phyloP scores from a whole-genome alignment of 371 early-diverging fungal species.

The Mucor irregularis region DNA sequence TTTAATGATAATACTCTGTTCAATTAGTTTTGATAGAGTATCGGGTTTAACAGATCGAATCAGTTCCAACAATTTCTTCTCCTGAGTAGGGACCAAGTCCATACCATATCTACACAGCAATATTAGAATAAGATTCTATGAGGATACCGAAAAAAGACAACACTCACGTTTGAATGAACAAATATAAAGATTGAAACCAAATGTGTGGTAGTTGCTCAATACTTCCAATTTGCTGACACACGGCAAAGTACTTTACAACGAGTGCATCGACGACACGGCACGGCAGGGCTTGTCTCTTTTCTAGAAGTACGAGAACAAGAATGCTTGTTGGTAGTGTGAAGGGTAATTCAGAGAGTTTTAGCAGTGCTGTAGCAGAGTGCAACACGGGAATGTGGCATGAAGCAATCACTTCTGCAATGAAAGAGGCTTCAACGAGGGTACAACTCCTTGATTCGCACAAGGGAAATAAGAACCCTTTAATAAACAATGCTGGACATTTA shows the following conservation, averaged over 20 bases:
- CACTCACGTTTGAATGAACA: slow-evolving; percentile 78
- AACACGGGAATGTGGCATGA: slow-evolving; percentile 71
- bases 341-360: slow-evolving; percentile 87
- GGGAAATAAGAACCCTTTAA: slow-evolving; percentile 95
- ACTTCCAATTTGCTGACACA: slow-evolving; percentile 73
- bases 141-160: too few relatives aligned
- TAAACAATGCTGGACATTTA: slow-evolving; percentile 94
- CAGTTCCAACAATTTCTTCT: neutral
- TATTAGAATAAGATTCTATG: too few relatives aligned
- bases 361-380: slow-evolving; percentile 83
- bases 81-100: slow-evolving; percentile 10
- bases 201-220: slow-evolving; percentile 83
- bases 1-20: neutral
- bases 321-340: slow-evolving; percentile 87
- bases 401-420: slow-evolving; percentile 86
- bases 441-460: slow-evolving; percentile 89
- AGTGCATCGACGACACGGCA: slow-evolving; percentile 94
- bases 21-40: neutral
- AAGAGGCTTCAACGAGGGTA: slow-evolving; percentile 91
- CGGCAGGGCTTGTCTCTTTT: slow-evolving; percentile 96
- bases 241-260: slow-evolving; percentile 77
- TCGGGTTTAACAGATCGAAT: slow-evolving; percentile 1
- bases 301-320: slow-evolving; percentile 90
- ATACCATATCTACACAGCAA: slow-evolving; percentile 3
- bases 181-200: slow-evolving; percentile 94